Conservation (phyloP, 768 basidiomycete species). For the Rhodotorula sphaerocarpa region DNA sequence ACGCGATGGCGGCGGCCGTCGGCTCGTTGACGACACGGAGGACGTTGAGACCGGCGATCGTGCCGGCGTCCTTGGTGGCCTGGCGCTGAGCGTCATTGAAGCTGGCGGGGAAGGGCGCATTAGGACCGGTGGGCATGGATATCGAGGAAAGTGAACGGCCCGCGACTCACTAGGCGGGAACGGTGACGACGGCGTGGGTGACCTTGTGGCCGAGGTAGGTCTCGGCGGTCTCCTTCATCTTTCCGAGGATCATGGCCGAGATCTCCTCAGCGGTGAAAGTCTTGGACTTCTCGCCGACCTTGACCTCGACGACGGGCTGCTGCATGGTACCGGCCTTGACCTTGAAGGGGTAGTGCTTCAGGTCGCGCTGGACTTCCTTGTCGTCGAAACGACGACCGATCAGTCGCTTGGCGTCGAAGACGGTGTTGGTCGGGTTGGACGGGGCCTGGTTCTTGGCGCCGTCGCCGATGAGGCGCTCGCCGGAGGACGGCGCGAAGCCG, state of each 20-base stretch:
- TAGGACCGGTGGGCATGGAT: background rate
- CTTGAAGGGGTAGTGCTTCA: conserved; percentile 59
- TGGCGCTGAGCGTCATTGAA: conserved; percentile 95
- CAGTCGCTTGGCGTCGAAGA: conserved; percentile 93
- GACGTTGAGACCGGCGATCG: conserved; percentile 85
- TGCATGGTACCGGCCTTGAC: conserved; percentile 38
- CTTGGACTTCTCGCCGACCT: conserved; percentile 63
- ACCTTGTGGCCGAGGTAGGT: conserved; percentile 93
- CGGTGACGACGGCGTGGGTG: conserved; percentile 94
- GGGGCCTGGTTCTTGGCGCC: conserved; percentile 89
- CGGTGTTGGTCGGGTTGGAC: conserved; percentile 81
- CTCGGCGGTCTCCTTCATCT: conserved; percentile 99
- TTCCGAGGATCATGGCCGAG: conserved; percentile 84
- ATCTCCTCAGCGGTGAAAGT: conserved; percentile 57
- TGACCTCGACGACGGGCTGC: conserved; percentile 40
- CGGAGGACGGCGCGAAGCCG: conserved; percentile 31
- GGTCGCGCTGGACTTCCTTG: conserved; percentile 66
- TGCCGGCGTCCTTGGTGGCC: conserved; percentile 95
- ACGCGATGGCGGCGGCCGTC: conserved; percentile 93
- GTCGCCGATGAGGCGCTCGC: conserved; percentile 64
- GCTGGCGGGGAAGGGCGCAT: background rate
- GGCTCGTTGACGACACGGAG: conserved; percentile 98
- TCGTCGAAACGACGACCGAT: conserved; percentile 56
- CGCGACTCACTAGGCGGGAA: conserved; percentile 68
- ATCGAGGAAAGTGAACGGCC: background rate